Evolutionary conservation across 768 basidiomycete species (phyloP).

Genomic region (Clitopilus passeckerianus): DNA sequence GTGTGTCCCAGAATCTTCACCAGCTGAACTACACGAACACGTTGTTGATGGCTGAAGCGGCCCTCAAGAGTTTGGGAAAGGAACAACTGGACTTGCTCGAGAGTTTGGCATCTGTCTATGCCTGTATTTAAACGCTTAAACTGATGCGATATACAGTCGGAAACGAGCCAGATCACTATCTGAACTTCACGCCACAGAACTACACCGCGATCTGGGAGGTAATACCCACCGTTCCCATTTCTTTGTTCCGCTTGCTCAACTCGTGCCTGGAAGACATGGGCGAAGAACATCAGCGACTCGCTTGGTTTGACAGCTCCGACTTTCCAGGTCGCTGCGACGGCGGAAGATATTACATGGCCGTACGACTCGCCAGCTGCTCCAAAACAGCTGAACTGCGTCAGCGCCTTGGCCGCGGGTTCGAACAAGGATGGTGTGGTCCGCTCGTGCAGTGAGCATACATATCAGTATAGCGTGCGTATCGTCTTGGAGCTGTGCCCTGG

Average conservation of each 20-base stretch:
- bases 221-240: constrained; percentile 1
- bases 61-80: constrained; percentile 27
- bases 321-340: constrained; percentile 47
- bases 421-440: constrained; percentile 34
- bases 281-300: constrained; percentile 39
- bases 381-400: constrained; percentile 42
- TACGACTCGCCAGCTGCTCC: constrained; percentile 36
- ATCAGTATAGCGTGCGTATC: constrained; percentile 39
- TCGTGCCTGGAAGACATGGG: constrained; percentile 33
- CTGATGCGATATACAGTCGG: constrained; percentile 31
- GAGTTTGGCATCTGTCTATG: constrained; percentile 22
- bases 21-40: constrained; percentile 38
- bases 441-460: constrained; percentile 49
- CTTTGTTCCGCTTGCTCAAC: no score
- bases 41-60: constrained; percentile 37
- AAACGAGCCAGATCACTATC: constrained; percentile 53
- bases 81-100: constrained; percentile 38
- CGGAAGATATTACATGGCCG: constrained; percentile 47
- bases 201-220: constrained; percentile 44
- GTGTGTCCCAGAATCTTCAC: constrained; percentile 32
- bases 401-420: constrained; percentile 42
- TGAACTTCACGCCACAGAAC: constrained; percentile 32
- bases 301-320: constrained; percentile 30
- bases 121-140: background rate
- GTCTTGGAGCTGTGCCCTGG: background rate